These are phyloP conservation scores for Pleurostoma richardsiae DNA, from an alignment of 2,329 filamentous ascomycete genomes.

Conservation along the genomic window DNA sequence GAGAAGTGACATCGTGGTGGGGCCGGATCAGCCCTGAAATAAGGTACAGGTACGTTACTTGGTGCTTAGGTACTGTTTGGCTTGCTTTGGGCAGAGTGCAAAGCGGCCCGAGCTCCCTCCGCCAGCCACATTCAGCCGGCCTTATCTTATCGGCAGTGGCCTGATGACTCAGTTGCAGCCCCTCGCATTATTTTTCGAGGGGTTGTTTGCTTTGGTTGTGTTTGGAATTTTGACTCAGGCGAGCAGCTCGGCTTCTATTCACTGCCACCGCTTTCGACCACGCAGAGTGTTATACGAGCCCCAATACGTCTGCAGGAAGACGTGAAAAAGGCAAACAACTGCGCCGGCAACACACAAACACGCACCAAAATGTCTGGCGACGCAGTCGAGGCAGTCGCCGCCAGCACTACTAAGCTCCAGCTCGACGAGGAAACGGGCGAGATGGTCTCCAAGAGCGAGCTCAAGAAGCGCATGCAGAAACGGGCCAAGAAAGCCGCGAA, in stretches of 20 bases:
- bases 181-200: slow-evolving; percentile 1
- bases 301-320: too few relatives aligned
- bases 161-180: not conserved
- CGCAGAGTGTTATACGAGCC: too few relatives aligned
- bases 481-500: slow-evolving; percentile 20
- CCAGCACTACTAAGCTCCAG: slow-evolving; percentile 28
- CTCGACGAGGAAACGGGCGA: slow-evolving; percentile 34
- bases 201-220: slow-evolving; percentile 1
- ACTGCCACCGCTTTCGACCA: too few relatives aligned
- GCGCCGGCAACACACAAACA: not conserved
- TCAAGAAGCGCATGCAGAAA: slow-evolving; percentile 32
- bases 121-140: not conserved
- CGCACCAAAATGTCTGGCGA: slow-evolving; percentile 21
- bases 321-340: too few relatives aligned
- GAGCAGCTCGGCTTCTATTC: not conserved
- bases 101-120: too few relatives aligned
- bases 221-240: slow-evolving; percentile 8
- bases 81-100: too few relatives aligned
- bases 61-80: too few relatives aligned
- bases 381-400: slow-evolving; percentile 19
- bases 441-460: slow-evolving; percentile 33
- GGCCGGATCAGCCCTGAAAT: too few relatives aligned
- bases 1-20: too few relatives aligned
- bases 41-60: too few relatives aligned
- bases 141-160: slow-evolving; percentile 7